Evolutionary conservation across 2,329 filamentous ascomycete genomes (phyloP).

Genomic region (Chaetomium strumarium): DNA sequence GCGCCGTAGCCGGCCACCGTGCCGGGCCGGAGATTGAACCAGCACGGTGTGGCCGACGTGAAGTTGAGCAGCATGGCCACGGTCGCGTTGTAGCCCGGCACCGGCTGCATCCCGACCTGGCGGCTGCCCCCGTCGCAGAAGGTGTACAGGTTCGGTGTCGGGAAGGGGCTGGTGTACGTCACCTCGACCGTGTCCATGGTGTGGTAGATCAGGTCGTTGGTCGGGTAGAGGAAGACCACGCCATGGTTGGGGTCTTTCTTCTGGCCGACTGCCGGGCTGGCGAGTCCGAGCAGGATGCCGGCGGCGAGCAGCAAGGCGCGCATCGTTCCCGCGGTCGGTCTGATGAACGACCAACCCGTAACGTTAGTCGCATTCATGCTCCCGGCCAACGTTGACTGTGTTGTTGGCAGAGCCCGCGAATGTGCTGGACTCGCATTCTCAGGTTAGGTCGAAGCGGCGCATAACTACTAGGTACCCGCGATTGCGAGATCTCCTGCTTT

Average conservation of each 20-base stretch:
- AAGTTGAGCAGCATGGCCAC: constrained; percentile 9
- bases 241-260: constrained; percentile 7
- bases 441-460: too few relatives aligned
- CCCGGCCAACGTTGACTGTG: too few relatives aligned
- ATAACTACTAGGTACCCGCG: too few relatives aligned
- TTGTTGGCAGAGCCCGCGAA: too few relatives aligned
- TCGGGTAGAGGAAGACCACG: constrained; percentile 14
- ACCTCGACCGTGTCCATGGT: constrained; percentile 14
- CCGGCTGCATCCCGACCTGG: not conserved
- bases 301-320: not conserved
- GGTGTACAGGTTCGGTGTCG: constrained; percentile 10
- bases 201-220: constrained; percentile 9
- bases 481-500: too few relatives aligned
- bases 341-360: too few relatives aligned
- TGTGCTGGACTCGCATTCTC: too few relatives aligned
- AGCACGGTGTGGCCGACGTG: constrained; percentile 11
- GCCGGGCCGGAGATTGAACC: constrained; percentile 15
- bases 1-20: constrained; percentile 6
- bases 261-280: not conserved
- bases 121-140: constrained; percentile 7
- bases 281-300: not conserved
- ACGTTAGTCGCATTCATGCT: too few relatives aligned
- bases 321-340: not conserved
- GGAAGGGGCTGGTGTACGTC: constrained; percentile 14
- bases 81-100: constrained; percentile 13